A percentile compares a stretch with the other conserved stretches of the same genome.
phyloP scores from a whole-genome alignment of 148 eudicot genomes.

The Linanthus parryae region DNA sequence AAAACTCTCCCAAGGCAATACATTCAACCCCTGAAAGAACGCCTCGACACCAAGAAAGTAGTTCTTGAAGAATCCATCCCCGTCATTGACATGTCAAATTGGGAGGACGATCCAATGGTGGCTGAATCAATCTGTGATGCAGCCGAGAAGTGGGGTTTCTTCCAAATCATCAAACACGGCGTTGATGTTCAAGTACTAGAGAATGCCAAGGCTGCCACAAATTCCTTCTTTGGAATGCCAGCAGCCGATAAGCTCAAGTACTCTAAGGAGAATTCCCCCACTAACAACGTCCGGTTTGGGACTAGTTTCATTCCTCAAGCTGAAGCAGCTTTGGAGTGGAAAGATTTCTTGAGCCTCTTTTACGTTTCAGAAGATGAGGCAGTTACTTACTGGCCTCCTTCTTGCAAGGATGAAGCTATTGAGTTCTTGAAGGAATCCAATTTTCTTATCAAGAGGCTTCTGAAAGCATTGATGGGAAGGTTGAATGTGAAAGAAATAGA shows the following conservation, averaged over 20 bases:
- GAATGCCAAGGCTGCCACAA: constrained; percentile 20
- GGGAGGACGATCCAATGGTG: too few species aligned
- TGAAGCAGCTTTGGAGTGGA: constrained; percentile 31
- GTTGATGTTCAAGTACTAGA: constrained; percentile 26
- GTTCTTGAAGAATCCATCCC: too few species aligned
- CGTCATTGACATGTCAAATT: constrained; percentile 35
- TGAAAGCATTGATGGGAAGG: constrained; percentile 20
- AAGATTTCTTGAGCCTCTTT: constrained; percentile 26
- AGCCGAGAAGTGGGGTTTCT: constrained; percentile 33
- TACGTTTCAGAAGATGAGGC: constrained; percentile 12
- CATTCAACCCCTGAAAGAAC: too few species aligned
- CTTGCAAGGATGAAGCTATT: constrained; percentile 23
- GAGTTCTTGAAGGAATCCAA: constrained; percentile 20
- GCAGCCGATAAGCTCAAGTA: constrained; percentile 29
- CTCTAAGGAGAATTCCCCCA: background rate
- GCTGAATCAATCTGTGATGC: constrained; percentile 34
- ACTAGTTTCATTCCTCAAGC: constrained; percentile 23
- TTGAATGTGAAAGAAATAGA: constrained; percentile 18
- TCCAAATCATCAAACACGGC: constrained; percentile 41
- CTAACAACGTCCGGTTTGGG: constrained; percentile 15
- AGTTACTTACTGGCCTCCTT: background rate
- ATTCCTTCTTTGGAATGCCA: constrained; percentile 29
- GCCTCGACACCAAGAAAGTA: too few species aligned
- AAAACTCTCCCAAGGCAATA: too few species aligned
- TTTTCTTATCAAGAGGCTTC: constrained; percentile 12